Percentiles rank a stretch among this genome's conserved stretches.
These are phyloP conservation scores for Tetradesmus lagerheimii DNA, from an alignment of 139 green algal genomes.

Conservation along the genomic window DNA sequence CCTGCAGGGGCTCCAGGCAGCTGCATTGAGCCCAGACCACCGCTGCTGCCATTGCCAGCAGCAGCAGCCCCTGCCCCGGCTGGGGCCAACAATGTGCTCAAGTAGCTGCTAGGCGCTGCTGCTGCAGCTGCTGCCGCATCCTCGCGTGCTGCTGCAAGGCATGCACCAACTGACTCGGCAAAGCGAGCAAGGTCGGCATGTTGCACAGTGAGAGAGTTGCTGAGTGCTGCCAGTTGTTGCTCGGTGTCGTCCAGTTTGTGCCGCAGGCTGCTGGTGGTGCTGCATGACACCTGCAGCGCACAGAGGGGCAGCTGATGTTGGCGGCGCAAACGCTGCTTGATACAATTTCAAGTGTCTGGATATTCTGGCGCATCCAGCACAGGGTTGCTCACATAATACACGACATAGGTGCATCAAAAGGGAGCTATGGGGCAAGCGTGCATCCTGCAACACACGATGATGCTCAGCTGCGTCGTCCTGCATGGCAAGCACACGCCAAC, in stretches of 20 bases:
- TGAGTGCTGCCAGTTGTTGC: not conserved
- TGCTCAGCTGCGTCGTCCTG: not conserved
- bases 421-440: no score
- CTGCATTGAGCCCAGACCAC: not conserved
- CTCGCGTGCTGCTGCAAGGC: constrained; percentile 5
- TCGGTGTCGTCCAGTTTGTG: not conserved
- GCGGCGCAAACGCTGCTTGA: not conserved
- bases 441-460: not conserved
- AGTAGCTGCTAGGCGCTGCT: constrained; percentile 34
- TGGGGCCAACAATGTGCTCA: constrained; percentile 21
- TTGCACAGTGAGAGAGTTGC: not conserved
- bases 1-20: not conserved
- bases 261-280: not conserved
- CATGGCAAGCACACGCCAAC: not conserved
- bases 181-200: constrained; percentile 4
- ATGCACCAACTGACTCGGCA: constrained; percentile 18
- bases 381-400: no score
- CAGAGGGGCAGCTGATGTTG: not conserved
- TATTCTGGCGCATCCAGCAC: no score
- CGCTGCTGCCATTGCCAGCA: not conserved
- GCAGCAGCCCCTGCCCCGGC: not conserved
- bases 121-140: constrained; percentile 27
- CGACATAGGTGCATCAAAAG: no score
- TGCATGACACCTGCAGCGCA: not conserved
- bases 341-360: no score